Percentiles rank a stretch among this genome's conserved stretches.
Evolutionary conservation across 352 stramenopile species (phyloP).

Genomic region (Elongisporangium undulatum): DNA sequence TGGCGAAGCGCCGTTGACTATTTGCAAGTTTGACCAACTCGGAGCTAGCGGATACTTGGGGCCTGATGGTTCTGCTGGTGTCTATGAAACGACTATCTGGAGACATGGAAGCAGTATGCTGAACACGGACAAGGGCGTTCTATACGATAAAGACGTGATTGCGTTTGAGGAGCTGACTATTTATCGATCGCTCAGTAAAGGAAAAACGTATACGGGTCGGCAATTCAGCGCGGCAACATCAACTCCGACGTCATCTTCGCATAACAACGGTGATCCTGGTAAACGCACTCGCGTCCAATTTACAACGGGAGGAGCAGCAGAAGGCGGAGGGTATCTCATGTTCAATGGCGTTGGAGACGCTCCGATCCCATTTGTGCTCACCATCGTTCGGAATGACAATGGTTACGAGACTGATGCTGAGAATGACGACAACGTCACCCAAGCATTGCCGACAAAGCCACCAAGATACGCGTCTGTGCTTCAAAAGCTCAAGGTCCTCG

Average conservation of each 20-base stretch:
- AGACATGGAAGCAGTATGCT: constrained; percentile 79
- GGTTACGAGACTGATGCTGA: constrained; percentile 9
- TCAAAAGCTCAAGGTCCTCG: constrained; percentile 68
- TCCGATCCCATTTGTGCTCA: constrained; percentile 71
- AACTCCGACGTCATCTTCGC: constrained; percentile 13
- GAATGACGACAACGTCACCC: not conserved
- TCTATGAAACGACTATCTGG: constrained; percentile 83
- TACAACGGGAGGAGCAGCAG: constrained; percentile 12
- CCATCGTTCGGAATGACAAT: constrained; percentile 39
- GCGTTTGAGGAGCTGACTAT: constrained; percentile 81
- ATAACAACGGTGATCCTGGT: not conserved
- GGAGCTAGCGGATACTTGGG: constrained; percentile 75
- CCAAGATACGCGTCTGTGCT: constrained; percentile 28
- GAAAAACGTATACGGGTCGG: constrained; percentile 12
- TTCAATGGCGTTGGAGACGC: constrained; percentile 84
- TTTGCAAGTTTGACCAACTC: constrained; percentile 81
- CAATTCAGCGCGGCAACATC: not conserved
- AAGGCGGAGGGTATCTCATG: constrained; percentile 81
- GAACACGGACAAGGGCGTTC: constrained; percentile 72
- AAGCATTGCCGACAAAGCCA: constrained; percentile 6
- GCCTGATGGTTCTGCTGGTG: constrained; percentile 63
- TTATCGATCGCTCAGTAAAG: constrained; percentile 72
- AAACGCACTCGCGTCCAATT: not conserved
- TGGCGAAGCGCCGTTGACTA: constrained; percentile 14
- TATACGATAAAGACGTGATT: constrained; percentile 75